phyloP scores from a whole-genome alignment of 2,329 filamentous ascomycete genomes.

The Lecanicillium sp. region DNA sequence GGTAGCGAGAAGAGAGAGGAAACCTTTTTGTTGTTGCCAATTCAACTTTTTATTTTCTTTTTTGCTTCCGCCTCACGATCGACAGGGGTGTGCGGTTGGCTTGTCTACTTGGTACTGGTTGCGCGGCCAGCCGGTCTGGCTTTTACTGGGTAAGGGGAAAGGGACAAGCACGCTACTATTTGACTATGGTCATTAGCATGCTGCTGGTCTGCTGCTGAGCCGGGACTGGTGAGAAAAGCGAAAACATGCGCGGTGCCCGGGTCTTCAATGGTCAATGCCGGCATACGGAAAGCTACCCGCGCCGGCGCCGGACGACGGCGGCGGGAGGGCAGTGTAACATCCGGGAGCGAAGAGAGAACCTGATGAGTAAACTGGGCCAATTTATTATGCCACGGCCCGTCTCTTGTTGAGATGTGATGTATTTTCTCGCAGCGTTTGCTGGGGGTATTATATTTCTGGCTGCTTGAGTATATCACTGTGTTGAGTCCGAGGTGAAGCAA shows the following conservation, averaged over 20 bases:
- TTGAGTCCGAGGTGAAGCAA: too few species aligned
- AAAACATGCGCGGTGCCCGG: slow-evolving; percentile 1
- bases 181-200: background rate
- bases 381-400: too few species aligned
- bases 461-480: background rate
- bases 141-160: background rate
- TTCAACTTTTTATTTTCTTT: slow-evolving; percentile 3
- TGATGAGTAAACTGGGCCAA: too few species aligned
- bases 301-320: slow-evolving; percentile 2
- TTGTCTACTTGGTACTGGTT: slow-evolving; percentile 1
- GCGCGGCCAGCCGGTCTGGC: background rate
- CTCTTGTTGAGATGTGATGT: too few species aligned
- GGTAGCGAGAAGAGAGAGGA: slow-evolving; percentile 2
- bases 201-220: background rate
- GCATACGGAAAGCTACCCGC: slow-evolving; percentile 6
- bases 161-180: background rate
- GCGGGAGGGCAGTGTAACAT: background rate
- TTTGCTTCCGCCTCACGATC: background rate
- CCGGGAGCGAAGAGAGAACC: too few species aligned
- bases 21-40: slow-evolving; percentile 2
- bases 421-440: too few species aligned
- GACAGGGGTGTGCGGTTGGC: slow-evolving; percentile 7
- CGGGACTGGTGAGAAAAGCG: slow-evolving; percentile 3
- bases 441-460: too few species aligned
- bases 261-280: background rate